These are phyloP conservation scores for Termitomyces sp. DNA, from an alignment of 768 basidiomycete species.

Conservation along the genomic window DNA sequence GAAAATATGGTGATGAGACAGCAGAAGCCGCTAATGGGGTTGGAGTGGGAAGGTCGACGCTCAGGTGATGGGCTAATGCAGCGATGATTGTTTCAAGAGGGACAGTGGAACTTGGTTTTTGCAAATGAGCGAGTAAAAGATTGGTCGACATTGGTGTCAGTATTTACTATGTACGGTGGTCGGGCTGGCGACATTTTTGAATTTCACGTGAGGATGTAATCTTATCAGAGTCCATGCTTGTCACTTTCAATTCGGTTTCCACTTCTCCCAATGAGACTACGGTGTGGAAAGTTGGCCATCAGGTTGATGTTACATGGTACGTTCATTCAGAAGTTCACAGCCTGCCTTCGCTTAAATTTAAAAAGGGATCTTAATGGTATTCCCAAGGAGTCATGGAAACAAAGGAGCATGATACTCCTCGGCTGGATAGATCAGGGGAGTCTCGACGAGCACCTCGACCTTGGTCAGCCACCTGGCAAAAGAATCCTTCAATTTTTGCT, in stretches of 20 bases:
- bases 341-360: conserved; percentile 6
- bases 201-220: background rate
- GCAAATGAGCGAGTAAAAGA: conserved; percentile 46
- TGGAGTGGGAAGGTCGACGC: conserved; percentile 40
- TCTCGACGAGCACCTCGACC: conserved; percentile 39
- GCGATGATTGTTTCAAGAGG: conserved; percentile 45
- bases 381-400: conserved; percentile 26
- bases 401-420: conserved; percentile 36
- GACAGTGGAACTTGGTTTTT: conserved; percentile 35
- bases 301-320: conserved; percentile 39
- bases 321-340: conserved; percentile 15
- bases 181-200: background rate
- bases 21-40: conserved; percentile 53
- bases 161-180: too few species aligned
- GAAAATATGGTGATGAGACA: conserved; percentile 51
- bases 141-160: conserved; percentile 13
- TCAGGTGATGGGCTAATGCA: conserved; percentile 55
- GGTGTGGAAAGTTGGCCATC: conserved; percentile 32
- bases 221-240: background rate
- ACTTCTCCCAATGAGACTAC: conserved; percentile 25
- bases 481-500: background rate
- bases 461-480: conserved; percentile 24
- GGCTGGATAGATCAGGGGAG: conserved; percentile 33
- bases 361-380: conserved; percentile 35
- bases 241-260: too few species aligned